A percentile compares a stretch with the other conserved stretches of the same genome.
These are phyloP conservation scores for Microbotryum lychnidis-dioicae DNA, from an alignment of 1,284 basidiomycete species.

Conservation along the genomic window DNA sequence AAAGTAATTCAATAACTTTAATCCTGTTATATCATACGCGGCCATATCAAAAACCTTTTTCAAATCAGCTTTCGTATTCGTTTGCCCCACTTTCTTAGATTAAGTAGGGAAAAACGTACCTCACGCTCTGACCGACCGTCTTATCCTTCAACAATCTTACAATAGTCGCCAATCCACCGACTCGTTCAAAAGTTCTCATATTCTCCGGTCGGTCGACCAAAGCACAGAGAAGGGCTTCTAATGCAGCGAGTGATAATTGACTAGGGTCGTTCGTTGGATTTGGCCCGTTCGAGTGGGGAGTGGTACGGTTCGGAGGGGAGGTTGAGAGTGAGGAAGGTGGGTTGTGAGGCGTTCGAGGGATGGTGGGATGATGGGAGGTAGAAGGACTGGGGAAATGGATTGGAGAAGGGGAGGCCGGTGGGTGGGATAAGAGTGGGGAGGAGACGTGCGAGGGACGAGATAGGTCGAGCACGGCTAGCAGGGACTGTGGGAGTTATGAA, in stretches of 20 bases:
- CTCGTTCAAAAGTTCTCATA: slow-evolving; percentile 64
- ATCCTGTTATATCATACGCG: slow-evolving; percentile 50
- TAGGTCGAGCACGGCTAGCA: slow-evolving; percentile 38
- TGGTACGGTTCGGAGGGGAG: no score
- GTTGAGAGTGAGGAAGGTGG: background rate
- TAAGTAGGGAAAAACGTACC: slow-evolving; percentile 49
- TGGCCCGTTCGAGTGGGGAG: no score
- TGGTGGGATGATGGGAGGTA: slow-evolving; percentile 24
- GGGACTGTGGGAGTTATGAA: slow-evolving; percentile 1
- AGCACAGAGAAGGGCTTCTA: slow-evolving; percentile 74
- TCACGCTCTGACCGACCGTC: slow-evolving; percentile 67
- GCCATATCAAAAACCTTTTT: no score
- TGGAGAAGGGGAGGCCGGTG: slow-evolving; percentile 53
- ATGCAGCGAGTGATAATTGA: slow-evolving; percentile 52
- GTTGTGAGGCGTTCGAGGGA: background rate
- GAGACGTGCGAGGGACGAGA: slow-evolving; percentile 34
- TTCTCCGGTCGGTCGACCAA: slow-evolving; percentile 69
- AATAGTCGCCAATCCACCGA: slow-evolving; percentile 64
- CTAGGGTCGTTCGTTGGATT: background rate
- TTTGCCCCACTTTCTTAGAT: no score
- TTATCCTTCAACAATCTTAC: slow-evolving; percentile 74
- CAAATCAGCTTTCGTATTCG: no score
- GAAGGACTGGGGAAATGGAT: slow-evolving; percentile 25
- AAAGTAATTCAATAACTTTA: slow-evolving; percentile 86
- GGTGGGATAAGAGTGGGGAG: slow-evolving; percentile 54